These are phyloP conservation scores for Boletellus sp. DNA, from an alignment of 1,284 basidiomycete species.

Conservation along the genomic window DNA sequence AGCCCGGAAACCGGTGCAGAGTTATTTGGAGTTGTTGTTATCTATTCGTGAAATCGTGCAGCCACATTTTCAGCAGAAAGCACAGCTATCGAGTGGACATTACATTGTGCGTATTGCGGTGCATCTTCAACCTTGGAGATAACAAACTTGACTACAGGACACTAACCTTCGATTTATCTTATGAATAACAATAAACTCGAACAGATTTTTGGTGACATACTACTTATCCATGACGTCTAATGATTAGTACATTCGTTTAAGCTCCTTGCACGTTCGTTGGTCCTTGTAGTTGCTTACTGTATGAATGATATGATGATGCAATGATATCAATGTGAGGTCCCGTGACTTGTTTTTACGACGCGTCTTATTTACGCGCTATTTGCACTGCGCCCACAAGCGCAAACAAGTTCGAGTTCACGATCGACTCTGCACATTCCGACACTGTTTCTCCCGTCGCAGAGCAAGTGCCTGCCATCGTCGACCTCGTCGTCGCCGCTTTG, in stretches of 20 bases:
- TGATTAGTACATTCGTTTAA: neutral
- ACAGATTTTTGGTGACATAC: too few species aligned
- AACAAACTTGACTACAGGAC: constrained; percentile 20
- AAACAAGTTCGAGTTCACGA: constrained; percentile 35
- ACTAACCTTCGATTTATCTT: constrained; percentile 28
- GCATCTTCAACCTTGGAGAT: neutral
- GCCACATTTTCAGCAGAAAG: constrained; percentile 74
- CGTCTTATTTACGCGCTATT: constrained; percentile 34
- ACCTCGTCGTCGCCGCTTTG: constrained; percentile 12
- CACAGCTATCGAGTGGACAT: constrained; percentile 74
- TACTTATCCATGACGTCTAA: constrained; percentile 7
- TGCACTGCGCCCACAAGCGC: constrained; percentile 25
- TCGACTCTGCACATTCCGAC: neutral
- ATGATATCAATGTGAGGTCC: constrained; percentile 7
- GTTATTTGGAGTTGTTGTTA: constrained; percentile 70
- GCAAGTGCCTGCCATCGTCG: constrained; percentile 21
- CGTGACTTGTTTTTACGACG: constrained; percentile 21
- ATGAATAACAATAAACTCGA: constrained; percentile 10
- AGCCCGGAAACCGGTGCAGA: constrained; percentile 63
- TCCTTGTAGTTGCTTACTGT: neutral
- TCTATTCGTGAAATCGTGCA: constrained; percentile 61
- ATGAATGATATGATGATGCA: constrained; percentile 1
- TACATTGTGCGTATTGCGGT: constrained; percentile 49
- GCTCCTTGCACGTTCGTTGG: neutral
- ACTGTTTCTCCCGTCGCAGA: constrained; percentile 21